These are phyloP conservation scores for Claviceps sp. DNA, from an alignment of 2,329 filamentous ascomycete species.

Conservation along the genomic window DNA sequence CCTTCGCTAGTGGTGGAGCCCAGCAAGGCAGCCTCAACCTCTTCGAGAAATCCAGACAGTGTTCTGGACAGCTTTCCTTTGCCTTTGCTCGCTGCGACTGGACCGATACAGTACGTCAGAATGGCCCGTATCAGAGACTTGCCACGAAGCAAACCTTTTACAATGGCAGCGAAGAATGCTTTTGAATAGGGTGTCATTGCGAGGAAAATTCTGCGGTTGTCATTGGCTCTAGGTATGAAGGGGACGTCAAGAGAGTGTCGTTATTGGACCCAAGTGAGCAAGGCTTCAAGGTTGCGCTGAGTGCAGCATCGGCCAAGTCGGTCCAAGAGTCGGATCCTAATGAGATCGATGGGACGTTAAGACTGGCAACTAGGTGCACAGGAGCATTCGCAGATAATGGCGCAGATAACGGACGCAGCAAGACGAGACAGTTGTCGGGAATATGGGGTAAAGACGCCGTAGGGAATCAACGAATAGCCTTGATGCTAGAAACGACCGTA, in stretches of 20 bases:
- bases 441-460: background rate
- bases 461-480: background rate
- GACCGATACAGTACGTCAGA: constrained; percentile 38
- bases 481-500: background rate
- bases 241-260: background rate
- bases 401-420: background rate
- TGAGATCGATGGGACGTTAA: background rate
- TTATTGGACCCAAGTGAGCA: background rate
- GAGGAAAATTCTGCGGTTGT: constrained; percentile 39
- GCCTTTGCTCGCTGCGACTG: constrained; percentile 20
- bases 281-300: background rate
- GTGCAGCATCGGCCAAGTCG: background rate
- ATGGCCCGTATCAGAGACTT: constrained; percentile 46
- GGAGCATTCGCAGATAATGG: background rate
- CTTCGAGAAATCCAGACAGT: constrained; percentile 39
- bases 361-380: background rate
- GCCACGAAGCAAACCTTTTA: constrained; percentile 45
- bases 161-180: constrained; percentile 37
- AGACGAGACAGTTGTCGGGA: background rate
- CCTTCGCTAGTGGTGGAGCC: constrained; percentile 31
- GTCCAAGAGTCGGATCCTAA: background rate
- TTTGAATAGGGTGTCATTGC: constrained; percentile 45
- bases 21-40: constrained; percentile 40
- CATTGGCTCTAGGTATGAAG: constrained; percentile 12
- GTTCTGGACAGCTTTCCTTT: constrained; percentile 15